Evolutionary conservation across 2,329 filamentous ascomycete genomes (phyloP), one percentile per base, ranked within the genome.

Genomic region (Truncatella angustata): DNA sequence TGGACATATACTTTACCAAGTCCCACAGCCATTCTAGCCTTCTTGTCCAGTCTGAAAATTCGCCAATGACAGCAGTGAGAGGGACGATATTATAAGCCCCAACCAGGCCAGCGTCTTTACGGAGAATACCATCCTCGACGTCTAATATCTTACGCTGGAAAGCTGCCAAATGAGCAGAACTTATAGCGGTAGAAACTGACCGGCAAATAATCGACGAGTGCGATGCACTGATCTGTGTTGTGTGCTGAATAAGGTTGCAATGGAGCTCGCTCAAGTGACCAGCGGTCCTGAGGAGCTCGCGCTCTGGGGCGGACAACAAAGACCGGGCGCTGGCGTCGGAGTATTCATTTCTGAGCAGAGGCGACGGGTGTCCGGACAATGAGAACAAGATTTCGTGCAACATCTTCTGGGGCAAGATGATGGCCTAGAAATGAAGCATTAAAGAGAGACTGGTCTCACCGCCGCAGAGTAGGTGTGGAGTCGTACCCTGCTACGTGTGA

Each of bases 311-410:
- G 42, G 91, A 90, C 65, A 87, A 69, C 65, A 79, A 67, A 62
- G 75, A 68, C 63, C 72, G 63, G 49, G 76, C 67, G 61, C 72
- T 70, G 65, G 73, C 67, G 58, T 73, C 75, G 61, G 76, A 70
- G 62, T 62, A 61, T 57, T 75, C 68, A 61, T 73, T 67, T 68
- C 82, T 81, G 74, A 97, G 88, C 66, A 97, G 83, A 60, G 91
- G 88, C 58, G 93, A 97, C 58, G 90, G 88, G 73, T 97, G 90
- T 60, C 94, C 93, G 64, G 92, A 95, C 72, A 97, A 86, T 70
- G 92, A 93, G 72, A 99, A 87, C 72, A 97, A 85, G 75, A 99
- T 91, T 79, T 99, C 94, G 82, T 97, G 94, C 70, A 99, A 89
- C 94, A 99, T 99, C 60, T 60, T 61, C 60, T 50, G 45, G 56